Conservation (phyloP, 2,329 filamentous ascomycete species). For the Scytalidium sp. region DNA sequence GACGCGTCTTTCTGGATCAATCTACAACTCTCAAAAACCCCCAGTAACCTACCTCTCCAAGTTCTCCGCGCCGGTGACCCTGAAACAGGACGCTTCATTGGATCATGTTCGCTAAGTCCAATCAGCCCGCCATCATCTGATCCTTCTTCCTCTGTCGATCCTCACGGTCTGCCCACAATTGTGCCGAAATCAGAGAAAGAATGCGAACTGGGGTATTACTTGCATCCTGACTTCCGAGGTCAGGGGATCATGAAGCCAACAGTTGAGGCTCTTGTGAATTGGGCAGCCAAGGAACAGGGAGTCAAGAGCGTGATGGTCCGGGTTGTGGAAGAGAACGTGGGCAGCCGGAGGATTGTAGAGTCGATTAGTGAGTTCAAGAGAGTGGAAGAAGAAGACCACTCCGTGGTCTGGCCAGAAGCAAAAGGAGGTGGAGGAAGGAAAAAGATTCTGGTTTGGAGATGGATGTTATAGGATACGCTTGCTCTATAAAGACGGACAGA, state of each 20-base stretch:
- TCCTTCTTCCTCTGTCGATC: neutral
- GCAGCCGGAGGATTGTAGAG: conserved; percentile 9
- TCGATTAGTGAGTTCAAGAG: conserved; percentile 6
- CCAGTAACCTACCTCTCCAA: conserved; percentile 1
- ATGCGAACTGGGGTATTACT: conserved; percentile 12
- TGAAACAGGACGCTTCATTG: conserved; percentile 2
- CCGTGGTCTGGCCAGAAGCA: conserved; percentile 8
- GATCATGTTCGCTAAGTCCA: neutral
- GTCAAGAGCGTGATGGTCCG: conserved; percentile 5
- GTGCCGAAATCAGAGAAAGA: neutral
- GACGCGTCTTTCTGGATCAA: conserved; percentile 12
- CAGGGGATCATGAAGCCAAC: conserved; percentile 9
- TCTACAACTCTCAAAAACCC: neutral
- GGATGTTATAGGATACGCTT: conserved; percentile 1
- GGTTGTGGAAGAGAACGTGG: conserved; percentile 10
- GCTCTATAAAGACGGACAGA: too few species aligned
- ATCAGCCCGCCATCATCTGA: neutral
- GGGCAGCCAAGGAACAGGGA: conserved; percentile 5
- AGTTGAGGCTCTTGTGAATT: conserved; percentile 9
- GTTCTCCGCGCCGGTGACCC: conserved; percentile 4
- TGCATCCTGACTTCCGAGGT: conserved; percentile 10
- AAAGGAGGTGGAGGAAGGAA: conserved; percentile 15
- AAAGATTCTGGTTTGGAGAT: conserved; percentile 8
- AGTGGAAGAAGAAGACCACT: conserved; percentile 2
- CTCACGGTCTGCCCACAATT: neutral